phyloP scores from a whole-genome alignment of 2,329 filamentous ascomycete genomes.

The Stagonosporopsis cucurbitacearum region DNA sequence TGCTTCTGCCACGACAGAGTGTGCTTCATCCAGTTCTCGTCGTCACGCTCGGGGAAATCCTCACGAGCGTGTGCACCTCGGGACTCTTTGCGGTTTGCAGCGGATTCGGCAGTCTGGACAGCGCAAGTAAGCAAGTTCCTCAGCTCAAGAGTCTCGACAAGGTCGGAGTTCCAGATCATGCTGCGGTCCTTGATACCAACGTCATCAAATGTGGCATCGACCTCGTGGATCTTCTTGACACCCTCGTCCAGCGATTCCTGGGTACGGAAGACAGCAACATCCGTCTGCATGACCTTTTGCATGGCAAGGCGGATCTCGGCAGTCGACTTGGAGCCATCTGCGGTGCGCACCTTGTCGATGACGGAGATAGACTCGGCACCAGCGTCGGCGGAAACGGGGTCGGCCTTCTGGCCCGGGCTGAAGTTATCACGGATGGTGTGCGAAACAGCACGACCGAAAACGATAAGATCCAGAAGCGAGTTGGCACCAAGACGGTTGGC shows the following conservation, averaged over 20 bases:
- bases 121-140: conserved; percentile 96
- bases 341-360: conserved; percentile 83
- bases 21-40: conserved; percentile 99
- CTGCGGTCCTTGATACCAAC: conserved; percentile 97
- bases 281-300: conserved; percentile 98
- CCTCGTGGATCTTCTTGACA: conserved; percentile 83
- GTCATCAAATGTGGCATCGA: conserved; percentile 79
- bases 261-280: conserved; percentile 95
- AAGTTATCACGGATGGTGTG: conserved; percentile 97
- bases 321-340: conserved; percentile 84
- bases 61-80: conserved; percentile 96
- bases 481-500: conserved; percentile 98
- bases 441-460: conserved; percentile 96
- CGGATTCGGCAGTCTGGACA: conserved; percentile 89
- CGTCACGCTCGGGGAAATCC: conserved; percentile 94
- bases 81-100: conserved; percentile 94
- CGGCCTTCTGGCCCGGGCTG: conserved; percentile 79
- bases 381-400: conserved; percentile 81
- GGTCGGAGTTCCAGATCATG: conserved; percentile 99
- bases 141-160: conserved; percentile 94
- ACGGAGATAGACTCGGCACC: conserved; percentile 86
- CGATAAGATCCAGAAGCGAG: conserved; percentile 95
- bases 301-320: conserved; percentile 87
- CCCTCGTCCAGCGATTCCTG: conserved; percentile 93
- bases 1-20: conserved; percentile 94